Evolutionary conservation across 305 asterid species (phyloP).

Genomic region (Striga hermonthica): DNA sequence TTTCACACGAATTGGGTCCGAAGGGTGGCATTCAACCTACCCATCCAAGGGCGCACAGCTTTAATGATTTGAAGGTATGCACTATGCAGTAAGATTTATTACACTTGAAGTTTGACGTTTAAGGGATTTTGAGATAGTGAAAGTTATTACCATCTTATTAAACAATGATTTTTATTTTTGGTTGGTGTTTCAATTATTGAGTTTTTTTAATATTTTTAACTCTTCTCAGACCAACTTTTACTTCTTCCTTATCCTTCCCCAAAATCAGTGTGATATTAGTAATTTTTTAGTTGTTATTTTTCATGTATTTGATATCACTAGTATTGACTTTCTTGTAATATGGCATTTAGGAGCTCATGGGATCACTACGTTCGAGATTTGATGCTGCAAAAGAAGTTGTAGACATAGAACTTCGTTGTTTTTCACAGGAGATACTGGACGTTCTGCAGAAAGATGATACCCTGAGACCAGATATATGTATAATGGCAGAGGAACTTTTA

Average conservation of each 20-base stretch:
- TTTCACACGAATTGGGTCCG: slow-evolving; percentile 89
- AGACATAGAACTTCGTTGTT: slow-evolving; percentile 68
- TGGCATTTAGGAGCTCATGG: slow-evolving; percentile 66
- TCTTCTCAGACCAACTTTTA: background rate
- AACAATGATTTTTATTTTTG: slow-evolving; percentile 11
- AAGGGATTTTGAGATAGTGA: slow-evolving; percentile 14
- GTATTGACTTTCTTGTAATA: slow-evolving; percentile 25
- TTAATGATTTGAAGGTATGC: slow-evolving; percentile 70
- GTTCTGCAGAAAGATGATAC: slow-evolving; percentile 48
- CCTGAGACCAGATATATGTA: slow-evolving; percentile 49
- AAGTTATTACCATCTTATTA: slow-evolving; percentile 17
- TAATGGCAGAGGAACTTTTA: slow-evolving; percentile 65
- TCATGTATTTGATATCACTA: slow-evolving; percentile 17
- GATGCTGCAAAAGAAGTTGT: slow-evolving; percentile 84
- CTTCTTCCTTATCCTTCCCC: slow-evolving; percentile 18
- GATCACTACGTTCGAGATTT: slow-evolving; percentile 77
- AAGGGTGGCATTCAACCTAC: slow-evolving; percentile 66
- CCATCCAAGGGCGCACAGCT: slow-evolving; percentile 82
- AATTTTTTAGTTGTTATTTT: background rate
- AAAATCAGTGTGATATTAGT: slow-evolving; percentile 10
- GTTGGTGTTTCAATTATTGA: slow-evolving; percentile 26
- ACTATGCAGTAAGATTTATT: slow-evolving; percentile 15
- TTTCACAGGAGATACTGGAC: slow-evolving; percentile 65
- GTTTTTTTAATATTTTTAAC: background rate
- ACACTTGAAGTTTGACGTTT: slow-evolving; percentile 9